Base-by-base conservation (phyloP, 1,284 basidiomycete species). In the Anthracocystis setariae region DNA sequence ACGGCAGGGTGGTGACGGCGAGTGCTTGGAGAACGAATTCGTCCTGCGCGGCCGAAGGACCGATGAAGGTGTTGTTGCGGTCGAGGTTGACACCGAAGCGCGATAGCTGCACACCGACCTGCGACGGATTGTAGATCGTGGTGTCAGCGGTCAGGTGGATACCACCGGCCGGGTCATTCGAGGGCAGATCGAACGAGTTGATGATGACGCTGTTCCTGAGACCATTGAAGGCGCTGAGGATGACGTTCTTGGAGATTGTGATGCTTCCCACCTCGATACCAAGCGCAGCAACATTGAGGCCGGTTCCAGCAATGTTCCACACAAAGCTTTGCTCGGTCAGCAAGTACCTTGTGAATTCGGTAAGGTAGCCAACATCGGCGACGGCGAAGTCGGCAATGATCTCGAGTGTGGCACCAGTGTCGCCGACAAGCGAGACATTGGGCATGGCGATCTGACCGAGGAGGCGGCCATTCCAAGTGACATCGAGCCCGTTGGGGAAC, bases 151-250 rank as follows among this genome's bases (percentile, higher is more conserved):
- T 90, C 45, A 92, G 84, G 63, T 87, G 87, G 61, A 92, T 89
- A 39, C 90, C 90, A n/a, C 91, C 91, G 3, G 86, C 87, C 2
- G 90, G 89, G 71, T 91, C 90, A 77, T 92, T 87, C 21, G 85
- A 84, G 1, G 90, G 91, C 43, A 92, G 82, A 81, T 92, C 89
- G 78, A 92, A 92, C 3, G 87, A 87, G 44, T 89, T 84, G 68
- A 92, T 89, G 45, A 83, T 85, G 25, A 92, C 90, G 21, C 88
- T 88, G 52, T 85, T 85, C 81, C 88, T 86, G 39, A 92, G 82
- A 35, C 88, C 88, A 80, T 92, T 89, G 84, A 92, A 88, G 38
- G 90, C 91, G 69, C 89, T 89, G 38, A 92, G 83, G 12, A 87
- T 87, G 12, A 92, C 88, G n/a, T 82, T 85, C 84, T 90, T 90